These are phyloP conservation scores for Ogataea trehalophila DNA, from an alignment of 805 yeast species.

Conservation along the genomic window DNA sequence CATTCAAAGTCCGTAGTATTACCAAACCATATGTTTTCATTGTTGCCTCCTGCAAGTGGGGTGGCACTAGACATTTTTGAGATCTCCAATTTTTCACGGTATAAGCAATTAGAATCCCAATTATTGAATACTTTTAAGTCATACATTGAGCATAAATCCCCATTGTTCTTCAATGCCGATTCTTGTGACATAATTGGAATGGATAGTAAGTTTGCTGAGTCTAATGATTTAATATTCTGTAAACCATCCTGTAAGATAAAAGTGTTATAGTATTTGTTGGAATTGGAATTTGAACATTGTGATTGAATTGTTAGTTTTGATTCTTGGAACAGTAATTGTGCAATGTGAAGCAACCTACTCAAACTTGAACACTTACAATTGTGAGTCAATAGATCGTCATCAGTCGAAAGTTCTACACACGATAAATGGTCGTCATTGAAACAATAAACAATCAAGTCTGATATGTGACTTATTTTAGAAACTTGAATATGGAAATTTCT, in stretches of 20 bases:
- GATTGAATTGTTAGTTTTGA: slow-evolving; percentile 17
- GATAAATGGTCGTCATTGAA: slow-evolving; percentile 38
- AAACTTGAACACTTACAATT: slow-evolving; percentile 35
- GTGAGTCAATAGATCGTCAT: slow-evolving; percentile 10
- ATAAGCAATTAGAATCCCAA: slow-evolving; percentile 66
- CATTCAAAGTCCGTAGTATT: slow-evolving; percentile 68
- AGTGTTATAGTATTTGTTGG: slow-evolving; percentile 24
- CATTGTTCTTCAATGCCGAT: slow-evolving; percentile 20
- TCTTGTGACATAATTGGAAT: slow-evolving; percentile 23
- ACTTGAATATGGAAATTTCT: slow-evolving; percentile 85
- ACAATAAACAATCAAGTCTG: slow-evolving; percentile 77
- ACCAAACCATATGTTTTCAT: slow-evolving; percentile 67
- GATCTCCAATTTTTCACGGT: slow-evolving; percentile 79
- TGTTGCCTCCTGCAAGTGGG: slow-evolving; percentile 30
- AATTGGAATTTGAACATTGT: background rate
- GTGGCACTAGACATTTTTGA: slow-evolving; percentile 81
- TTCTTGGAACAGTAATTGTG: slow-evolving; percentile 32
- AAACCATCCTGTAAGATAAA: slow-evolving; percentile 20
- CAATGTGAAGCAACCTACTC: slow-evolving; percentile 38
- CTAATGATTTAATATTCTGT: slow-evolving; percentile 13
- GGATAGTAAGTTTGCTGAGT: slow-evolving; percentile 21
- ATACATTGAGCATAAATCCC: slow-evolving; percentile 28
- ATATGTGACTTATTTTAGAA: slow-evolving; percentile 66
- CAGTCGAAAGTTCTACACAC: slow-evolving; percentile 9
- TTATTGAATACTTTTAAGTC: slow-evolving; percentile 43